Evolutionary conservation across 2,329 filamentous ascomycete genomes (phyloP), one percentile per base, ranked within the genome.

Genomic region (Phialemonium atrogriseum): DNA sequence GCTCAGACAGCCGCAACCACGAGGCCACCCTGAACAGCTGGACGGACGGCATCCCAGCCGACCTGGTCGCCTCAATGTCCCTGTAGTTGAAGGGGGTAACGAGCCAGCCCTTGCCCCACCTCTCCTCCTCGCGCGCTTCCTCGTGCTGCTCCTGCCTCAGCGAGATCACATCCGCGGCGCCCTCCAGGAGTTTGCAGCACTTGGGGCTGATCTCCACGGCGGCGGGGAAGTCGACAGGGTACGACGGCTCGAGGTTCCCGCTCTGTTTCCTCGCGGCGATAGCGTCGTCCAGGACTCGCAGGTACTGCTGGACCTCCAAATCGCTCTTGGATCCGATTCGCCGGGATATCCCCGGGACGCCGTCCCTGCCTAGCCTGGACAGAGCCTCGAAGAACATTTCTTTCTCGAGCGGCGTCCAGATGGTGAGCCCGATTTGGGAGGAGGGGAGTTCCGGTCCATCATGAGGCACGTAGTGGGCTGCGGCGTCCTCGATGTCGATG

Each of bases 331-430:
- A 80, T 1, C 64, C 64, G 11, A 94, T 62, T 1, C 70, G 64
- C 7, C 56, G 46, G 2, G 84, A 68, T 34, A 95, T 80, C 2
- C 67, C 71, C 2, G 56, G 56, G 1, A 81, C 45, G 38, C 86
- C 63, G 43, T 76, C 69, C 31, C 62, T 69, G 0, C 85, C 85
- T 3, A 81, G 64, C 1, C 72, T 71, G 2, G 68, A 63, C 4
- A 93, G 53, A 0, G 73, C 69, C 10, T 70, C 62, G 51, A 85
- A 94, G 36, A 94, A 72, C 0, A 62, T 44, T 2, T 69, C 60
- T 50, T 94, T 94, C 48, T 95, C 88, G 1, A 59, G 45, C 0
- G 68, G 38, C 1, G 72, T 77, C 89, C 89, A 96, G 9, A 57
- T 43, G 1, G 78, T 76, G 16, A 75, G 64, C 14, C 86, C 87